phyloP scores from a whole-genome alignment of 2,329 filamentous ascomycete species.

The Curvularia eragrostidis region DNA sequence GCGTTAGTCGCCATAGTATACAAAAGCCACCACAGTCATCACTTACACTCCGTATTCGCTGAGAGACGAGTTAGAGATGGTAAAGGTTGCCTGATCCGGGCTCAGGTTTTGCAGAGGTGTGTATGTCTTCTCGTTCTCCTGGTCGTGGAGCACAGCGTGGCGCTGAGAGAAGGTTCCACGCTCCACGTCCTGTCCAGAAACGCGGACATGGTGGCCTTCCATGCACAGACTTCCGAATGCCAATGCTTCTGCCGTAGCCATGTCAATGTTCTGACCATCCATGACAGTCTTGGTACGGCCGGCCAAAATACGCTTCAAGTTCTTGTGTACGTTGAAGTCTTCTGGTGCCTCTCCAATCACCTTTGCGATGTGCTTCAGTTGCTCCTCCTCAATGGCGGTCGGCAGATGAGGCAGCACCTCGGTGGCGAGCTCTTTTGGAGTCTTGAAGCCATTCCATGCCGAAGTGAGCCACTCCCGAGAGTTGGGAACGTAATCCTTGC shows the following conservation, averaged over 20 bases:
- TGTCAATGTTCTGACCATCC: slow-evolving; percentile 95
- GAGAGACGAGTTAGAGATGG: slow-evolving; percentile 94
- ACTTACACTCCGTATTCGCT: slow-evolving; percentile 71
- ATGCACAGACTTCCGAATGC: slow-evolving; percentile 90
- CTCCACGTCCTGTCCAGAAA: slow-evolving; percentile 98
- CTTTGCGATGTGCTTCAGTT: slow-evolving; percentile 80
- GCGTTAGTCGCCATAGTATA: slow-evolving; percentile 30
- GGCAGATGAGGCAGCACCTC: slow-evolving; percentile 92
- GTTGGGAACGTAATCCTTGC: slow-evolving; percentile 95
- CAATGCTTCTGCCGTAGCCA: slow-evolving; percentile 94
- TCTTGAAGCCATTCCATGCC: slow-evolving; percentile 99
- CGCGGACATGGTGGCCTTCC: slow-evolving; percentile 95
- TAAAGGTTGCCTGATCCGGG: slow-evolving; percentile 92
- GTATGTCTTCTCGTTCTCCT: slow-evolving; percentile 91
- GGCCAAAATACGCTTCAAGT: slow-evolving; percentile 92
- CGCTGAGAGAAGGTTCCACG: slow-evolving; percentile 99
- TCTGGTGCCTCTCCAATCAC: slow-evolving; percentile 81
- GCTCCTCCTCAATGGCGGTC: slow-evolving; percentile 76
- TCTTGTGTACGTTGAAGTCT: slow-evolving; percentile 87
- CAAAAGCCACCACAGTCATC: background rate
- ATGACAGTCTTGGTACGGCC: slow-evolving; percentile 90
- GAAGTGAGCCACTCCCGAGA: slow-evolving; percentile 99
- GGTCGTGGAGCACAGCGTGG: slow-evolving; percentile 96
- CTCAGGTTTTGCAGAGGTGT: slow-evolving; percentile 89
- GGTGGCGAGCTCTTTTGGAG: slow-evolving; percentile 93